Base-by-base conservation (phyloP, 805 yeast species). In the Debaryomyces hansenii region DNA sequence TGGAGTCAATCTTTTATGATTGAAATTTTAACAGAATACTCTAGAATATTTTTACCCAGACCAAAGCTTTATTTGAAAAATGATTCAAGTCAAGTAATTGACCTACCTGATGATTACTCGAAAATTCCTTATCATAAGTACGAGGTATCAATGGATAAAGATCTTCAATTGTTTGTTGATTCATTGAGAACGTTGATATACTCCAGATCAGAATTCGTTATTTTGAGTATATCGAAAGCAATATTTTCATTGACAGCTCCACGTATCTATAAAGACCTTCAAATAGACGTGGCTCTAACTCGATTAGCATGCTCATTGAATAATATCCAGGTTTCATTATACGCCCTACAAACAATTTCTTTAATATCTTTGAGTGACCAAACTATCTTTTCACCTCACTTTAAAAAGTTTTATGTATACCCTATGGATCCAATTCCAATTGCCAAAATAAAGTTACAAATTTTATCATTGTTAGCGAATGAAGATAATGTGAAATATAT, bases 1-100 rank as follows among this genome's bases (percentile, higher is more conserved):
- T 88, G 90, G 86, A 67, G 89, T 7, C 90, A 87, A 57, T 63
- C 76, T 0, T 58, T 70, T 9, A 62, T 83, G 12, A 67, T 89
- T 16, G 87, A 87, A 40, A 54, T 87, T 4, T 68, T 91, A 41
- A 78, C 84, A 0, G 79, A 80, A 42, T 94, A 94, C 62, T 71
- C 82, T 29, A 77, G 90, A 44, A 54, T 64, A 6, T 90, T 75
- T 59, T 58, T 90, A 32, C 77, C 82, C 3, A 69, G 74, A 41
- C 87, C 94, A 1, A 66, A 64, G 32, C 54, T 78, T 10, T 40
- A 51, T 16, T 52, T 60, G 24, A 66, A 66, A 20, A 60, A 63
- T 15, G 69, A 72, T 0, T 46, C 66, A 0, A 54, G 54, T 15
- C 59, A 62, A 20, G 60, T 55, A 27, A 62, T 71, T 8, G 70